Base-by-base conservation (phyloP, 176 grass and related monocot genomes). In the Oryza officinalis region DNA sequence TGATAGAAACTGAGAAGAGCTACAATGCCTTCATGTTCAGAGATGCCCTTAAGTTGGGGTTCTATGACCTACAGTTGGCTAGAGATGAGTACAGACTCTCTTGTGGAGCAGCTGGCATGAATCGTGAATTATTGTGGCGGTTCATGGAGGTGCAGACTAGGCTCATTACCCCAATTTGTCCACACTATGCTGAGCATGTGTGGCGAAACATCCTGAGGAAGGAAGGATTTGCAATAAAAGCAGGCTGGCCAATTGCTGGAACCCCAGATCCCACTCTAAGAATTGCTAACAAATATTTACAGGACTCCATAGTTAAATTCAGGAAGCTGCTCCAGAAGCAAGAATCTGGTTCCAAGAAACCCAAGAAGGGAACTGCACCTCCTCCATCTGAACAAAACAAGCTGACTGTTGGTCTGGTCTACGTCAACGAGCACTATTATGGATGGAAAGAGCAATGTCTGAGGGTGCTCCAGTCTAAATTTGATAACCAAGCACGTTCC, bases 31-130 rank as follows among this genome's bases (percentile, higher is more conserved):
- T 92, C 65, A 91, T 97, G 94, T 94, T 97, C 76, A 89, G 90
- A 75, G 94, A 94, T 45, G 88, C 92, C 5, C 79, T 97, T 15
- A 97, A 94, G 47, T 80, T 80, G 72, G 94, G 94, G 18, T 97
- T 97, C 64, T 94, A 94, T 85, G 90, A 92, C 86, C 83, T 97
- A 25, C 92, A 97, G 17, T 31, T 89, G 46, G 90, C 88, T 31
- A 94, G 92, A 82, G 94, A 97, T 82, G 91, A 94, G 27, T 97
- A 97, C 32, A 82, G 91, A 30, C 76, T 97, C 25, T 96, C 91
- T 22, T 94, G 89, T 54, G 94, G 89, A 72, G 70, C 69, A 7
- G 87, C 74, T 28, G 91, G 91, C 47, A 97, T 97, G 94, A 97
- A 94, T 40, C 46, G 33, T 10, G 89, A 94, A 12, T 65, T 94